Evolutionary conservation across 2,329 filamentous ascomycete species (phyloP), one percentile per base, ranked within the genome.

Genomic region (Calonectria pauciramosa): DNA sequence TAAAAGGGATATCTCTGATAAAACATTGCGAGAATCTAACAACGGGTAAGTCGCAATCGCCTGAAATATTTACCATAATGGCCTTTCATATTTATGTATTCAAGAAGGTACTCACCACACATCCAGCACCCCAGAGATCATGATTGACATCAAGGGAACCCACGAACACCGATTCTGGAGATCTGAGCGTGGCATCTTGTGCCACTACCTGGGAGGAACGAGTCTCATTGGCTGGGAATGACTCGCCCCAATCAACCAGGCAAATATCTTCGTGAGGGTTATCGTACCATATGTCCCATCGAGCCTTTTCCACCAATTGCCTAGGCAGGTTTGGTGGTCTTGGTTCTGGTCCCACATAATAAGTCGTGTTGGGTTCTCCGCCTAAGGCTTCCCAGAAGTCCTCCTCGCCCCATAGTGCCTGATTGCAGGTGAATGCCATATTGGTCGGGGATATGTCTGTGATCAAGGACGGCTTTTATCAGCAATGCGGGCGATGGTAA

Each of bases 221-320:
- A 7, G 44, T 64, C 20, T 68, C 20, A 23, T 63, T 23, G 4
- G 51, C 36, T 20, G 66, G 60, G 20, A 74, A 76, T 2, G 72
- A 54, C n/a, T 68, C 72, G 26, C 66, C 68, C 74, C 72, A 74
- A 34, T 76, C 74, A 16, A 74, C 16, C 14, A 76, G 8, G 10
- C 72, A 44, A 16, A 72, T 49, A n/a, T 76, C 72, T 60, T 74
- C 74, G 6, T 56, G 16, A 8, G 5, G 28, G 13, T 32, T 20
- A 13, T 66, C 63, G 47, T 36, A 47, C 67, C 60, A 72, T 7
- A 52, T 56, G 1, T n/a, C 14, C 28, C 59, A 64, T 0, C 13
- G 4, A 14, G 34, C 49, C 16, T 14, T 41, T 30, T 8, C 20
- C 14, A 72, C 66, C 28, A 74, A 8, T 1, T 44, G 16, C 32